Evolutionary conservation across 164 flowering plant species (phyloP), one percentile per base, ranked within the genome.

Genomic region (Stephania japonica): DNA sequence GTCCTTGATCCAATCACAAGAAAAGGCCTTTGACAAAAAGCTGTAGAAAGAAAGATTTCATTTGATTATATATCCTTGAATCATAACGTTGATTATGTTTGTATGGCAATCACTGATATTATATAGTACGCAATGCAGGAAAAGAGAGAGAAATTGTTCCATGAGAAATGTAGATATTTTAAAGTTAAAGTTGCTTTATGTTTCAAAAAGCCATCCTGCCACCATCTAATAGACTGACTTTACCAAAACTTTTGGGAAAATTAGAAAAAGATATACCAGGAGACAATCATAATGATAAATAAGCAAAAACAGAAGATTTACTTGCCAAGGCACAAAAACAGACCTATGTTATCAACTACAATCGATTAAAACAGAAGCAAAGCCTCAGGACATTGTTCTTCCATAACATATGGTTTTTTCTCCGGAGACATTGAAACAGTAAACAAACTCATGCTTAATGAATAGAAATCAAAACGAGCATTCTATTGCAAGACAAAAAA

Each of bases 341-440:
- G 19, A 65, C 43, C 62, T 25, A 42, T 26, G 47, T 25, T 43
- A 21, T 21, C 38, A 44, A 23, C 42, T 25, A 70, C 41, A 18
- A 14, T 13, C 10, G 13, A 64, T 65, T 69, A n/a, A n/a, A n/a
- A n/a, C n/a, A n/a, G n/a, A n/a, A n/a, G n/a, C 24, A 23, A 42
- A 67, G 42, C 18, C 42, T 83, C 84, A 86, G 53, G 87, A 83
- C 9, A 82, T 83, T 12, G 90, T 86, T 79, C 87, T 77, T 53
- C 90, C 88, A 68, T 83, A 84, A 72, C 87, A 81, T 14, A 87
- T 78, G 32, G 86, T 81, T 47, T 86, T 78, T 85, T 87, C n/a
- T 85, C 88, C 90, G 85, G 84, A 76, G 75, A 75, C 18, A 61
- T 67, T 23, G 59, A 38, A 44, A 67, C 23, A n/a, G 24, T 49